Evolutionary conservation across 768 basidiomycete species (phyloP).

Genomic region (Pleurotus eryngii): DNA sequence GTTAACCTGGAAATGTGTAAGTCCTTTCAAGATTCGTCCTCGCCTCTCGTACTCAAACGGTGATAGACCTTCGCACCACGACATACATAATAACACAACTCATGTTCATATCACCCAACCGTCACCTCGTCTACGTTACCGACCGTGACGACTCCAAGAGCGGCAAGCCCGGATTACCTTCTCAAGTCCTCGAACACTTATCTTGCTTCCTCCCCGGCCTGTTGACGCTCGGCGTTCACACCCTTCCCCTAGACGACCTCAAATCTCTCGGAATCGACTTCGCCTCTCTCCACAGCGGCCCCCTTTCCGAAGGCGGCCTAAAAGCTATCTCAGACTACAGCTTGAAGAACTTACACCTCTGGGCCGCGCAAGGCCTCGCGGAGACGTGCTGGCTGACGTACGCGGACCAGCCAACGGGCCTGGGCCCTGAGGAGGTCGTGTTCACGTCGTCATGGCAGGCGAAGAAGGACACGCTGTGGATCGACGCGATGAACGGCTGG

Average conservation of each 20-base stretch:
- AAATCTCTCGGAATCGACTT: slow-evolving; percentile 44
- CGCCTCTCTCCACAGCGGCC: background rate
- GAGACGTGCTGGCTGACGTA: slow-evolving; percentile 71
- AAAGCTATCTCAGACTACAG: background rate
- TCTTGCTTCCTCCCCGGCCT: slow-evolving; percentile 79
- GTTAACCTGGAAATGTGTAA: slow-evolving; percentile 64
- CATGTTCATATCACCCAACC: slow-evolving; percentile 58
- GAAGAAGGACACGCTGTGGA: slow-evolving; percentile 30
- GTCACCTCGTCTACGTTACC: slow-evolving; percentile 68
- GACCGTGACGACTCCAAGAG: slow-evolving; percentile 34
- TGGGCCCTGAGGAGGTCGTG: slow-evolving; percentile 61
- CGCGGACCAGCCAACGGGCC: slow-evolving; percentile 64
- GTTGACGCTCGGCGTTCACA: slow-evolving; percentile 66
- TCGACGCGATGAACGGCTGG: slow-evolving; percentile 50
- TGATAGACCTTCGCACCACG: slow-evolving; percentile 56
- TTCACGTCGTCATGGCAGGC: slow-evolving; percentile 32
- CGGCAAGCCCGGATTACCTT: slow-evolving; percentile 27
- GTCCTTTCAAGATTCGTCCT: slow-evolving; percentile 15
- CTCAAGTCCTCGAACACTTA: slow-evolving; percentile 65
- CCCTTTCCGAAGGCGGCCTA: background rate
- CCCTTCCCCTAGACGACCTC: slow-evolving; percentile 55
- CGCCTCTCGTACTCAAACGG: too few species aligned
- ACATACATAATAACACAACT: slow-evolving; percentile 61
- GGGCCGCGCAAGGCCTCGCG: slow-evolving; percentile 75
- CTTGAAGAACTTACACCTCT: slow-evolving; percentile 47